Percentiles rank a stretch among this genome's conserved stretches.
phyloP scores from a whole-genome alignment of 805 yeast genomes.

The Metschnikowia henanensis region DNA sequence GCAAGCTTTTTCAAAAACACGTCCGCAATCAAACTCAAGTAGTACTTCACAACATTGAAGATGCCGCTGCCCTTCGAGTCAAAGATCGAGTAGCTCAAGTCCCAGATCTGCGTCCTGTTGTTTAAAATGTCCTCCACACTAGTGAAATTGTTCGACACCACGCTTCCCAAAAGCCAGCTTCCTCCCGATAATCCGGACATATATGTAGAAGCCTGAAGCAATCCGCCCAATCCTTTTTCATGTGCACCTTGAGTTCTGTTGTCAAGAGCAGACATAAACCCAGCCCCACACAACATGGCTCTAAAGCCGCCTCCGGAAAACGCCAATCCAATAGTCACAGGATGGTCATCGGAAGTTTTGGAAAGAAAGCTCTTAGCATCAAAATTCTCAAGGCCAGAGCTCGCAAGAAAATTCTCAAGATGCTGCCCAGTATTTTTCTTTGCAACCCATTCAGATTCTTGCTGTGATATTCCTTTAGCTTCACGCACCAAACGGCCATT shows the following conservation, averaged over 20 bases:
- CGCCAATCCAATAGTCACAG: conserved; percentile 9
- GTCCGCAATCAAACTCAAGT: conserved; percentile 24
- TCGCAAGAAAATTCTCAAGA: conserved; percentile 6
- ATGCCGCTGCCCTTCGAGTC: conserved; percentile 42
- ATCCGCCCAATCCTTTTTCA: conserved; percentile 12
- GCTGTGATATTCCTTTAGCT: conserved; percentile 4
- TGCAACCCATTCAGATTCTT: conserved; percentile 8
- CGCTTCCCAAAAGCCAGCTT: conserved; percentile 28
- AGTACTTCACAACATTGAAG: conserved; percentile 13
- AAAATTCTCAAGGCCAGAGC: conserved; percentile 7
- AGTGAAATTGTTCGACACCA: conserved; percentile 57
- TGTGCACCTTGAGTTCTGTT: conserved; percentile 9
- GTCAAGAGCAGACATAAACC: conserved; percentile 11
- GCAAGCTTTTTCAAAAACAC: conserved; percentile 29
- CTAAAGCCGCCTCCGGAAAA: conserved; percentile 15
- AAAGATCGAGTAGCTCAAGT: conserved; percentile 21
- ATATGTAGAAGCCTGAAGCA: conserved; percentile 12
- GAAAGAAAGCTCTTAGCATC: conserved; percentile 6
- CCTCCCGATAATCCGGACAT: conserved; percentile 13
- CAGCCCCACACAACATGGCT: conserved; percentile 15
- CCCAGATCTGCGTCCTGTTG: conserved; percentile 30
- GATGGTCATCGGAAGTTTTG: conserved; percentile 1
- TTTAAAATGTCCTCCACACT: conserved; percentile 41
- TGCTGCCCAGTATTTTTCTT: background rate
- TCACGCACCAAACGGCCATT: conserved; percentile 8